Evolutionary conservation across 2,329 filamentous ascomycete species (phyloP).

Genomic region (Pseudocercospora vitis): DNA sequence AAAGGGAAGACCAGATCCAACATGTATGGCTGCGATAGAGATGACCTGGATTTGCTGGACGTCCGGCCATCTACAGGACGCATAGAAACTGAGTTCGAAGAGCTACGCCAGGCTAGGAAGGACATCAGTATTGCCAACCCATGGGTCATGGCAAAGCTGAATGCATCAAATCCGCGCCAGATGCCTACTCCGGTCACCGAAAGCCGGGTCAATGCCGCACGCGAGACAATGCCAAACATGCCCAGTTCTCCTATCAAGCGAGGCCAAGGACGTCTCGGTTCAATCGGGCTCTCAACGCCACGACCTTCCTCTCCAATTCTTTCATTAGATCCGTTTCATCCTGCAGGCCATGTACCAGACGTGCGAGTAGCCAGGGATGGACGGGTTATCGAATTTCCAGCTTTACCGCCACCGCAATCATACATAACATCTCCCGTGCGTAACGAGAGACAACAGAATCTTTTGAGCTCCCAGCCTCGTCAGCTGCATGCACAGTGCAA

Average conservation of each 20-base stretch:
- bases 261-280: not conserved
- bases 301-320: slow-evolving; percentile 35
- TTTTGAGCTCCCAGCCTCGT: not conserved
- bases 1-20: slow-evolving; percentile 28
- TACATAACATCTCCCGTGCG: slow-evolving; percentile 12
- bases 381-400: slow-evolving; percentile 18
- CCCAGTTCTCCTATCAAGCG: slow-evolving; percentile 21
- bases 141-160: slow-evolving; percentile 53
- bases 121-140: slow-evolving; percentile 47
- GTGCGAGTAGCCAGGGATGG: slow-evolving; percentile 26
- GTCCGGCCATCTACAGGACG: slow-evolving; percentile 21
- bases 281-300: slow-evolving; percentile 31
- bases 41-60: slow-evolving; percentile 33
- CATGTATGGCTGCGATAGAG: slow-evolving; percentile 41
- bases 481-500: slow-evolving; percentile 14
- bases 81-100: slow-evolving; percentile 33
- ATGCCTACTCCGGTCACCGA: not conserved
- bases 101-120: slow-evolving; percentile 35
- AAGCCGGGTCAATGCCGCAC: not conserved
- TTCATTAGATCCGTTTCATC: slow-evolving; percentile 20
- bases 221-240: not conserved
- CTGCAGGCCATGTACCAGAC: slow-evolving; percentile 28
- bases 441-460: not conserved
- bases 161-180: slow-evolving; percentile 27
- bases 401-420: slow-evolving; percentile 21